Base-by-base conservation (phyloP, 1,284 basidiomycete species). In the Neolentinus lepideus region DNA sequence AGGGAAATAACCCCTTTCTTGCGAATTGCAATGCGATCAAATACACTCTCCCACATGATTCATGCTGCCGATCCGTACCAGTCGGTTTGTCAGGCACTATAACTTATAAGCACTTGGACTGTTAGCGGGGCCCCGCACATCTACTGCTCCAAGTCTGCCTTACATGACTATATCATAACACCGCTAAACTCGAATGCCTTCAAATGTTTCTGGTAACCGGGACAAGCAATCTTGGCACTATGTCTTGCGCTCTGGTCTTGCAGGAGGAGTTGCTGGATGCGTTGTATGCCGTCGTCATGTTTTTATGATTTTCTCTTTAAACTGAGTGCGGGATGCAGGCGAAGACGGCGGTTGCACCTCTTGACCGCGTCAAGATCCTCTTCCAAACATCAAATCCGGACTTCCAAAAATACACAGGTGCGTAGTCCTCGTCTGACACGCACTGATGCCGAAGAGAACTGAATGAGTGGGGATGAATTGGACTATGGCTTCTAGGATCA, bases 311-410 rank as follows among this genome's bases (percentile, higher is more conserved):
- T 48, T 59, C 21, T 22, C 57, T 57, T 48, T 57, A 61, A 26
- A 16, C 9, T 22, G 53, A 12, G 43, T 14, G 43, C 53, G n/a
- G 26, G 19, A n/a, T n/a, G 24, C 56, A 95, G 92, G 95, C 95
- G 52, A 99, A 99, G 74, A 96, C 97, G 8, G 89, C 90, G 21
- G 94, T 99, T 55, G 97, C 97, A 22, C 97, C 97, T 1, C 80
- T 99, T 26, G 97, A 99, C 69, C 81, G 97, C 63, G 95, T 99
- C 66, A 99, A 99, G 77, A 99, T 99, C 64, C 83, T 99, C 54
- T 98, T 99, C 68, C 97, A 99, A 70, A 94, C 97, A 0, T 93
- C 92, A 9, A 97, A 97, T 69, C 91, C 92, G 1, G 95, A 98
- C 60, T 99, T 92, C 67, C 81, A 84, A 67, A 91, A 95, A 71